Evolutionary conservation across 129 eudicot genomes (phyloP), one percentile per base, ranked within the genome.

Genomic region (Erigeron canadensis): DNA sequence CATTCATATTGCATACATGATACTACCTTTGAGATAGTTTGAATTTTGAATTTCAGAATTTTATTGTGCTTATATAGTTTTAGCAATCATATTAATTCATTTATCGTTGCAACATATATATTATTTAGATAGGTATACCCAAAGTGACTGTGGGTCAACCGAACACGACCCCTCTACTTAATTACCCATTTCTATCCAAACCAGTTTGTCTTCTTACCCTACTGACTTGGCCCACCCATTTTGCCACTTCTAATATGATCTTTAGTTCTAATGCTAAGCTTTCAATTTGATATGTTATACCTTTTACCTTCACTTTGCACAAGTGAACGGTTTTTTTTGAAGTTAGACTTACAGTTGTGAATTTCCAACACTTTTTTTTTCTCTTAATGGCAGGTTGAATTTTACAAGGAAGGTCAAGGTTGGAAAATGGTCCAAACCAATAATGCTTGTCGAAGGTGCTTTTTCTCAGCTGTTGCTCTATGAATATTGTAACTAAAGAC

Each of bases 351-450:
- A 10, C 6, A 9, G 11, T 64, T 23, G 39, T 19, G 6, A 42
- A 42, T 56, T 55, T 70, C 13, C 8, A 55, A 6, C 5, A 40
- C 34, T 28, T 28, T 28, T 28, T 23, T 28, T 7, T 19, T 50
- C 10, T 58, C 19, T 45, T 19, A 67, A 42, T 50, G 55, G 43
- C 87, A 93, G 98, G 73, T 89, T 75, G 98, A 89, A 76, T 73
- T 89, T 53, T 89, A 93, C 80, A 78, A 85, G 78, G 95, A 86
- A 55, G 98, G 86, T 19, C 75, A 59, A 66, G 95, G 90, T 19
- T 89, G 98, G 96, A 68, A 83, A 72, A 39, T 21, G 62, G 79
- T 81, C 58, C 75, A 80, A 45, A 70, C 82, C 69, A 78, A 60
- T 55, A 86, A 66, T 40, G 62, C 86, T 13, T 85, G 89, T 47